These are phyloP conservation scores for Prunus padus DNA, from an alignment of 306 rosid genomes.

Conservation along the genomic window DNA sequence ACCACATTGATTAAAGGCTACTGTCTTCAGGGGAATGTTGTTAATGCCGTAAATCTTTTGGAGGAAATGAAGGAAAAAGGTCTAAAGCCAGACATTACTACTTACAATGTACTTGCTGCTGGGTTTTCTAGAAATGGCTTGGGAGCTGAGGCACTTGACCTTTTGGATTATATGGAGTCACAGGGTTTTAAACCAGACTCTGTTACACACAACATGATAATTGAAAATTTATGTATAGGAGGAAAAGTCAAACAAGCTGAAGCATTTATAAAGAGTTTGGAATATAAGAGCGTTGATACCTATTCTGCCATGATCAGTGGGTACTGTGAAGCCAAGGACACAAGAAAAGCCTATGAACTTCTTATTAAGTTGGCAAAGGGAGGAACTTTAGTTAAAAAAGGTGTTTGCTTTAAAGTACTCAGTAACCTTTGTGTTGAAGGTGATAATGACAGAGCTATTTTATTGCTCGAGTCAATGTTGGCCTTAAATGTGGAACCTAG, in stretches of 20 bases:
- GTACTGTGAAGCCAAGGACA: slow-evolving; percentile 57
- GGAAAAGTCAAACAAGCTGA: slow-evolving; percentile 68
- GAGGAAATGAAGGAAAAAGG: slow-evolving; percentile 57
- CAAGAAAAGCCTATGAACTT: slow-evolving; percentile 47
- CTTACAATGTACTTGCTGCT: slow-evolving; percentile 64
- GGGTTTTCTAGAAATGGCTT: slow-evolving; percentile 61
- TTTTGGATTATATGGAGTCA: slow-evolving; percentile 54
- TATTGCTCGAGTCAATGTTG: slow-evolving; percentile 45
- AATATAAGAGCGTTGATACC: slow-evolving; percentile 51
- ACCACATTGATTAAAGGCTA: slow-evolving; percentile 75
- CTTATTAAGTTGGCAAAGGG: slow-evolving; percentile 43
- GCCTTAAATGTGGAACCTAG: slow-evolving; percentile 48
- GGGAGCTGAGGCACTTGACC: slow-evolving; percentile 31
- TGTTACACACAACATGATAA: slow-evolving; percentile 52
- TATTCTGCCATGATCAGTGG: slow-evolving; percentile 69
- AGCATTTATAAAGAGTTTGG: slow-evolving; percentile 42
- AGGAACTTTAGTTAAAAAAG: slow-evolving; percentile 37
- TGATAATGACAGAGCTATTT: slow-evolving; percentile 32
- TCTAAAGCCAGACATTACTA: slow-evolving; percentile 62
- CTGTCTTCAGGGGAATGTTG: slow-evolving; percentile 41
- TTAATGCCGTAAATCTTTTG: slow-evolving; percentile 41
- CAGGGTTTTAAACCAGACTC: slow-evolving; percentile 55
- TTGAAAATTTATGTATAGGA: slow-evolving; percentile 64
- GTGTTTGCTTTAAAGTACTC: slow-evolving; percentile 47
- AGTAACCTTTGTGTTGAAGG: slow-evolving; percentile 54